phyloP scores from a whole-genome alignment of 2,329 filamentous ascomycete genomes.

The Botrytis fabae region DNA sequence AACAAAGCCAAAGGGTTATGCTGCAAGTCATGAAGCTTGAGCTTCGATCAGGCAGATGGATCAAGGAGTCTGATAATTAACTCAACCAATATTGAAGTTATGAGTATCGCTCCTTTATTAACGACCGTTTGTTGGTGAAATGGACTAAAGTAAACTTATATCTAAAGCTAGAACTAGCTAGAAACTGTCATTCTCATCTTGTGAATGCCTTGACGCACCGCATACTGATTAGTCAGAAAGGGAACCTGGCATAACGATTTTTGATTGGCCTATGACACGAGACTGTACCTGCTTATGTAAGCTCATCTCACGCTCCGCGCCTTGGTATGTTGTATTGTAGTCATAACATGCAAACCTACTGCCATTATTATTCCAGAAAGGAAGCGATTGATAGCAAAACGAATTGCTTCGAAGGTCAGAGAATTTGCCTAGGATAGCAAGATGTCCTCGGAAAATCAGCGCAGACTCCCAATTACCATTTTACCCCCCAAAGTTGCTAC shows the following conservation, averaged over 20 bases:
- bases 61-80: not conserved
- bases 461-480: slow-evolving; percentile 24
- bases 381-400: not conserved
- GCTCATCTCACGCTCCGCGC: no score
- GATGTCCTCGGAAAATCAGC: not conserved
- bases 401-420: not conserved
- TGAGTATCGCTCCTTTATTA: not conserved
- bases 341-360: not conserved
- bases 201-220: no score
- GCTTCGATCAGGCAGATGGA: not conserved
- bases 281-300: no score
- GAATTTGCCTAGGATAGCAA: not conserved
- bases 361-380: not conserved
- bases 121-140: not conserved
- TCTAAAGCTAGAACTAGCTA: no score
- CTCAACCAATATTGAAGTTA: not conserved
- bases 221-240: no score
- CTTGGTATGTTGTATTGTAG: not conserved
- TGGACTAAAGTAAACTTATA: not conserved
- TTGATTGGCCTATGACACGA: no score
- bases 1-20: not conserved
- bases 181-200: no score
- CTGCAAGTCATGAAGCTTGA: not conserved
- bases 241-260: no score
- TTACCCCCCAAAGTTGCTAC: not conserved